phyloP scores from a whole-genome alignment of 805 yeast genomes.

The Kuraishia piskuri region DNA sequence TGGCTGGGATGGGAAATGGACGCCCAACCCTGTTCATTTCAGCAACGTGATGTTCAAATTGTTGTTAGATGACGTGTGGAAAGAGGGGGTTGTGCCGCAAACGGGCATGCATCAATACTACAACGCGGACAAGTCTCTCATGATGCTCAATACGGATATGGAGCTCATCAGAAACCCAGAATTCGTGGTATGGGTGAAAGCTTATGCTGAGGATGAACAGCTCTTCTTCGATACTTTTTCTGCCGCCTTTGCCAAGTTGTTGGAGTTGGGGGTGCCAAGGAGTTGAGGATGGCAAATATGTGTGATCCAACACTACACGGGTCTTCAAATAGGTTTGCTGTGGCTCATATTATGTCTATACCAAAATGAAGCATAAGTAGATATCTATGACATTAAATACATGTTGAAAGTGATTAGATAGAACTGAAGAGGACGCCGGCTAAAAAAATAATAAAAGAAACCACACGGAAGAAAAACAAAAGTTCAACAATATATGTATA shows the following conservation, averaged over 20 bases:
- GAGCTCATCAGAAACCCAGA: conserved; percentile 49
- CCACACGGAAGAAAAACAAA: neutral
- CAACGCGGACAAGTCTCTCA: conserved; percentile 33
- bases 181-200: conserved; percentile 53
- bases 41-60: conserved; percentile 33
- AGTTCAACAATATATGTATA: neutral
- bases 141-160: conserved; percentile 86
- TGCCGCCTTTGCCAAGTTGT: conserved; percentile 54
- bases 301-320: too few relatives aligned
- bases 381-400: neutral
- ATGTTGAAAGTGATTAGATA: neutral
- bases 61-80: conserved; percentile 42
- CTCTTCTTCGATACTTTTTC: conserved; percentile 58
- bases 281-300: conserved; percentile 3
- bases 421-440: neutral
- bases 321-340: too few relatives aligned
- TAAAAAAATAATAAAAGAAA: neutral
- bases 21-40: conserved; percentile 29
- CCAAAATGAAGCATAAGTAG: neutral
- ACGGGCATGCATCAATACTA: conserved; percentile 32
- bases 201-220: conserved; percentile 59
- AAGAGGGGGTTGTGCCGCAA: conserved; percentile 25
- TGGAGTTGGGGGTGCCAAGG: conserved; percentile 34
- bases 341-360: neutral
- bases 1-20: conserved; percentile 45